Evolutionary conservation across 2,329 filamentous ascomycete species (phyloP).

Genomic region (Coccinonectria pachysandricola): DNA sequence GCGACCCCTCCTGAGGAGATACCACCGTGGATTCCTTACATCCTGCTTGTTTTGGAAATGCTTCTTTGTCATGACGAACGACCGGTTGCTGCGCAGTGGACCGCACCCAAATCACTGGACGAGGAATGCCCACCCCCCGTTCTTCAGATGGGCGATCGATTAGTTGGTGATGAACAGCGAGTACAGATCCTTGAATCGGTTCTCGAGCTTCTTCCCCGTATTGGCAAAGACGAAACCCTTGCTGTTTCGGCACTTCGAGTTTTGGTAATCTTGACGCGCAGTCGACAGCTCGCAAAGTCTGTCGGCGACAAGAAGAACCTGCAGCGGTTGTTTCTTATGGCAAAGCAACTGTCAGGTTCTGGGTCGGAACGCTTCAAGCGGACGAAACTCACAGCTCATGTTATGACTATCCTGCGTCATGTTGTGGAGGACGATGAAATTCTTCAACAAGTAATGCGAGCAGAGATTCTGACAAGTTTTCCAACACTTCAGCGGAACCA

Average conservation of each 20-base stretch:
- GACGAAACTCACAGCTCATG: conserved; percentile 43
- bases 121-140: conserved; percentile 42
- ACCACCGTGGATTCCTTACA: conserved; percentile 87
- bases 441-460: conserved; percentile 82
- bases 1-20: conserved; percentile 63
- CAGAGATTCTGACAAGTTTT: conserved; percentile 74
- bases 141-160: conserved; percentile 50
- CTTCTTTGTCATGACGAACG: conserved; percentile 83
- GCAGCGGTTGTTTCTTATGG: conserved; percentile 85
- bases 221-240: conserved; percentile 78
- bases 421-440: conserved; percentile 90
- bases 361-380: conserved; percentile 62
- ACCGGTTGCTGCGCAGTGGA: conserved; percentile 66
- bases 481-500: conserved; percentile 41
- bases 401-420: conserved; percentile 82
- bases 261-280: conserved; percentile 77
- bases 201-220: conserved; percentile 72
- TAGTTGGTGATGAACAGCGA: conserved; percentile 51
- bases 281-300: conserved; percentile 60
- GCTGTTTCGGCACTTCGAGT: conserved; percentile 76
- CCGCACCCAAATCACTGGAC: conserved; percentile 38
- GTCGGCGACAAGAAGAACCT: conserved; percentile 84
- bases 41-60: conserved; percentile 82
- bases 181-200: conserved; percentile 62
- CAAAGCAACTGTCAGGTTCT: conserved; percentile 76